Base-by-base conservation (phyloP, 805 yeast genomes). In the Zygosaccharomyces kombuchaensis region DNA sequence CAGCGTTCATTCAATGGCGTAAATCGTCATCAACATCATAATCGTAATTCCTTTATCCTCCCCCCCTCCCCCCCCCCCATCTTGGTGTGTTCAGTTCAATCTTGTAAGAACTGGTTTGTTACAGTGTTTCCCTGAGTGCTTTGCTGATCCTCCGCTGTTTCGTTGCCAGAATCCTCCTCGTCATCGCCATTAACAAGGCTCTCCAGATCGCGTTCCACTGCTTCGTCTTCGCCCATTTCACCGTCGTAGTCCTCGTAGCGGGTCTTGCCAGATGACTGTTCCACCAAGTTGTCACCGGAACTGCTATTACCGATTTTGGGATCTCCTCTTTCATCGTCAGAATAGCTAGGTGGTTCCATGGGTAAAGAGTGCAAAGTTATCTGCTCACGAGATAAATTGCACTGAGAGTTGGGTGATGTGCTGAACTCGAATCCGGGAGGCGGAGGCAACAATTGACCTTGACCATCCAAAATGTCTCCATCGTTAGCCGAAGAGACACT, bases 331-430 rank as follows among this genome's bases (percentile, higher is more conserved):
- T 50, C 53, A 34, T 53, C 55, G 35, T 60, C 62, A n/a, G 65
- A 58, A 48, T 70, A 70, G 7, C 51, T 56, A 6, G 74, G 74
- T 2, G 74, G 74, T 10, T 67, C 66, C 12, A 66, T 60, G 2
- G 72, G 66, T 29, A 68, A 52, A 8, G 66, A 57, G 36, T 62
- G 54, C 44, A 70, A 42, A 7, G 64, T 63, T 31, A 66, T 64
- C 23, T 63, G 60, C 45, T 70, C 73, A 21, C 49, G 50, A 13
- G 22, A 34, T 4, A 41, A 6, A n/a, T 29, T 13, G 9, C 36
- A 35, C 9, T 17, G 35, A 16, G 43, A 40, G 10, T 40, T 45
- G 3, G 62, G 62, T 2, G 63, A 59, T 5, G 62, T 56, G 29
- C 65, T 61, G 42, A 54, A 66, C 38, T 65, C 69, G 36, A 66